phyloP scores from a whole-genome alignment of 768 basidiomycete genomes.

The Hericium rajendrae region DNA sequence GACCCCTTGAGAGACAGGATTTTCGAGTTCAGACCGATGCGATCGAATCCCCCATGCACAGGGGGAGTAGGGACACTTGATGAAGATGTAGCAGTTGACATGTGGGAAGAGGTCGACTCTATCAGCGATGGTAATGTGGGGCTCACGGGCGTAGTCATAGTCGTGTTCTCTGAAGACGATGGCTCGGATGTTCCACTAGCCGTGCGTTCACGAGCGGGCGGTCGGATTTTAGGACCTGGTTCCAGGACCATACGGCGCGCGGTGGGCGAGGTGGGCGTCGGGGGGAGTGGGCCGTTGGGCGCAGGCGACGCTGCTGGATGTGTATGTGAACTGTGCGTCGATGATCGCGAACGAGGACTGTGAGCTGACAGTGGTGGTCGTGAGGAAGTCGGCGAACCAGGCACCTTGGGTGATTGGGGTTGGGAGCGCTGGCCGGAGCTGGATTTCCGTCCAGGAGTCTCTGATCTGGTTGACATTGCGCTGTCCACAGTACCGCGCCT shows the following conservation, averaged over 20 bases:
- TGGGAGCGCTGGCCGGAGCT: neutral
- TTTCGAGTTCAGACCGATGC: neutral
- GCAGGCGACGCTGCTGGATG: neutral
- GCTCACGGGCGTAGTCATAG: neutral
- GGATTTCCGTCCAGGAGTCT: neutral
- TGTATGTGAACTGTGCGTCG: neutral
- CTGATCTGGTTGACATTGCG: neutral
- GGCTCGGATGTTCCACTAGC: neutral
- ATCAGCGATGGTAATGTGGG: conserved; percentile 5
- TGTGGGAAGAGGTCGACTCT: conserved; percentile 6
- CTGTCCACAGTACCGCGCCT: neutral
- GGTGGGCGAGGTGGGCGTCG: neutral
- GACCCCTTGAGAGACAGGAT: neutral
- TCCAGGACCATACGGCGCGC: no score
- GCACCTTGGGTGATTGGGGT: neutral
- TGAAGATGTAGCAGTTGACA: neutral
- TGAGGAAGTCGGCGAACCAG: neutral
- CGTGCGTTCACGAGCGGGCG: neutral
- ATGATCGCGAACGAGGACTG: neutral
- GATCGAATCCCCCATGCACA: neutral
- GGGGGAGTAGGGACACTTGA: neutral
- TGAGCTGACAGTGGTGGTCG: neutral
- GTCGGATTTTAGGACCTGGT: neutral
- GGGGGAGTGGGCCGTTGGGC: neutral
- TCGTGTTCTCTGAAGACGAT: neutral